Evolutionary conservation across 345 rosid genomes (phyloP).

Genomic region (Eucalyptus caleyi): DNA sequence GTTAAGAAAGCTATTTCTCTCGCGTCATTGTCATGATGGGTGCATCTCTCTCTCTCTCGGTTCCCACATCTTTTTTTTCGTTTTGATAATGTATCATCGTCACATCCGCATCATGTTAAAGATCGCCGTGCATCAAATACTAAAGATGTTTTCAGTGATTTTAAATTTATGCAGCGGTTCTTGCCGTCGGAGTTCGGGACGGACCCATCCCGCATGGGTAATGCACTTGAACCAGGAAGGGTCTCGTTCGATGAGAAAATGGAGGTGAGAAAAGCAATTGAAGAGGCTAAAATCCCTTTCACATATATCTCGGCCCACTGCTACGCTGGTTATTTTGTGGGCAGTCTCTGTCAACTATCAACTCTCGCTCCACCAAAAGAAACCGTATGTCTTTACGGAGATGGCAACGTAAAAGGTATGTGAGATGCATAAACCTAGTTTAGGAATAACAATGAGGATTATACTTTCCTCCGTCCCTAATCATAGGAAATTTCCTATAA

Average conservation of each 20-base stretch:
- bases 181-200: constrained; percentile 88
- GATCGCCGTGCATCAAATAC: not conserved
- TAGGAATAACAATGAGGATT: not conserved
- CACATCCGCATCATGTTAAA: not conserved
- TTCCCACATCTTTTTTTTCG: not conserved
- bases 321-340: constrained; percentile 72
- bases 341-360: constrained; percentile 50
- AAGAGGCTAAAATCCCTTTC: constrained; percentile 54
- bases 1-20: not conserved
- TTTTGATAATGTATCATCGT: not conserved
- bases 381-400: constrained; percentile 39
- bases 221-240: constrained; percentile 69
- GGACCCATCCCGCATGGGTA: constrained; percentile 63
- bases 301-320: constrained; percentile 71
- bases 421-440: not conserved
- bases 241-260: constrained; percentile 74
- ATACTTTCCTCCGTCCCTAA: not conserved
- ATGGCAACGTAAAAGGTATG: constrained; percentile 63
- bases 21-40: not conserved
- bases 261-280: constrained; percentile 68
- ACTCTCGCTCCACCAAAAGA: constrained; percentile 52
- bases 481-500: not conserved
- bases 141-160: not conserved
- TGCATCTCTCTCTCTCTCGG: not conserved
- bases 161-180: constrained; percentile 34